Evolutionary conservation across 73 alveolate genomes (phyloP), one percentile per base, ranked within the genome.

Genomic region (Paramecium primaurelia): DNA sequence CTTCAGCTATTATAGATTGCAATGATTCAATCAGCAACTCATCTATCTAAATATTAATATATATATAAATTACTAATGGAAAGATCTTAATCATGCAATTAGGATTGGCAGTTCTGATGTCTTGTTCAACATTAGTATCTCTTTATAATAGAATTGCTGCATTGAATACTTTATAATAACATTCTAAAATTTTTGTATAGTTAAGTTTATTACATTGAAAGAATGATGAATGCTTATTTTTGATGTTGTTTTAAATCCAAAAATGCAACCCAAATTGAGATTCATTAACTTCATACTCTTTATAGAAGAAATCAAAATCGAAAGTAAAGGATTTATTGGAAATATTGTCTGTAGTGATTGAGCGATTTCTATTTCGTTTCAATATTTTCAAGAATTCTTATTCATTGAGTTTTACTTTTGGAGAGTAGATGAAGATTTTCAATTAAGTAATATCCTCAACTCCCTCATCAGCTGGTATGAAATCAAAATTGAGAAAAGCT

Each of bases 271-370:
- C 91, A 47, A 32, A 80, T 11, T 25, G 47, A 22, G 22, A 44
- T 45, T 80, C 91, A 45, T 80, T 45, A 44, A 80, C 45, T 45
- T 28, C 73, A 47, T 80, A 80, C 38, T 80, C 91, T 42, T 16
- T 80, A 45, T 80, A 80, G 16, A 80, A 80, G 30, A 80, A 80
- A 18, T 80, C 91, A 25, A 80, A 80, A 47, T 80, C 91, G 12
- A 32, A 80, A 12, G 36, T 26, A 8, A 8, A 18, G 2, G 71
- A 20, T 14, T 80, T 80, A 8, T 45, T 42, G 8, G 47, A 20
- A 80, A 49, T 37, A 37, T 40, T 40, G 30, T 80, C 91, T n/a
- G 77, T 45, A 1, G 91, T 80, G 7, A 44, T 26, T 32, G 77
- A 45, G 16, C 91, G 37, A 47, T 49, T 80, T 42, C 91, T 40